Conservation (phyloP, 495 filamentous ascomycete species). For the Xylaria cubensis region DNA sequence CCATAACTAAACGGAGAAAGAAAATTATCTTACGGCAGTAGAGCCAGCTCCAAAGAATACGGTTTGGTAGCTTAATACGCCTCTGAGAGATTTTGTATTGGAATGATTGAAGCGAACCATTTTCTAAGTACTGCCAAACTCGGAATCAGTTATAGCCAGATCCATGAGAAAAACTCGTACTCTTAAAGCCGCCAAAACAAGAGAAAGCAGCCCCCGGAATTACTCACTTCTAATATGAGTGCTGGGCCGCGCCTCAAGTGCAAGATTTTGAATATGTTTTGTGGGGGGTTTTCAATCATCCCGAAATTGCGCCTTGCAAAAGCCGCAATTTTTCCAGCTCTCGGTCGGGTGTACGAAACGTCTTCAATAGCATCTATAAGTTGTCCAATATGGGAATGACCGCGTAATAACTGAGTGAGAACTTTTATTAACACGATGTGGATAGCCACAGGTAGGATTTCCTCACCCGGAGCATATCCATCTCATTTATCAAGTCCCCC, state of each 20-base stretch:
- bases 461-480: background rate
- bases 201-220: too few species aligned
- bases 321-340: background rate
- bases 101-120: background rate
- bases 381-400: conserved; percentile 13
- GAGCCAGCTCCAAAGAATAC: conserved; percentile 2
- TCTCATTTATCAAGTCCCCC: background rate
- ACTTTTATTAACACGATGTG: background rate
- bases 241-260: background rate
- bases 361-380: background rate
- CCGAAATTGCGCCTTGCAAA: background rate
- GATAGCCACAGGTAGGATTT: background rate
- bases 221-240: background rate
- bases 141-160: too few species aligned
- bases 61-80: background rate
- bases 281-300: background rate
- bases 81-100: background rate
- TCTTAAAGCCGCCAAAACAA: too few species aligned
- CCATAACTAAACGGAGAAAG: background rate
- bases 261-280: conserved; percentile 16
- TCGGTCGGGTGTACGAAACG: background rate
- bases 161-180: too few species aligned
- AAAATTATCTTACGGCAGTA: conserved; percentile 3
- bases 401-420: background rate
- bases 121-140: background rate